phyloP scores from a whole-genome alignment of 1,139 yeast genomes.

The Scheffersomyces parashehatae region DNA sequence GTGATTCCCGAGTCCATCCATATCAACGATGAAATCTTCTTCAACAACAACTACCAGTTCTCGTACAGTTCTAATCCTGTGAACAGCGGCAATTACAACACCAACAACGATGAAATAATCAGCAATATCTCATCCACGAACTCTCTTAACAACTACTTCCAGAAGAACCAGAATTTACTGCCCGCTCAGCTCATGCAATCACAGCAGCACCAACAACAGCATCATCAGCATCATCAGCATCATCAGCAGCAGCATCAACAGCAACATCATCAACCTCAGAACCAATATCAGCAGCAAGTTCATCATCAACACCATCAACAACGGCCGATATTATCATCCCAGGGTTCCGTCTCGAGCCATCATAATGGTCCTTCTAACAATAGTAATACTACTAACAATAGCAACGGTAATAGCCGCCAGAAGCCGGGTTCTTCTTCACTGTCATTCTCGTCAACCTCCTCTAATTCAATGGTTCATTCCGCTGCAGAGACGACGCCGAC shows the following conservation, averaged over 20 bases:
- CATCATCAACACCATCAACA: not conserved
- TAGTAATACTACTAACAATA: not conserved
- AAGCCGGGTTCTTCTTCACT: conserved; percentile 6
- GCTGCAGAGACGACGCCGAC: conserved; percentile 1
- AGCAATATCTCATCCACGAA: not conserved
- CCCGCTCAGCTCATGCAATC: not conserved
- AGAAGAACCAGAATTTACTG: not conserved
- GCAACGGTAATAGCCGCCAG: not conserved
- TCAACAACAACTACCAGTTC: conserved; percentile 7
- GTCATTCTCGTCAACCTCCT: conserved; percentile 10
- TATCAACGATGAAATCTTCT: conserved; percentile 8
- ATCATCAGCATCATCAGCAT: not conserved
- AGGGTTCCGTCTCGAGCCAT: too few relatives aligned
- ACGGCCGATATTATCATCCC: too few relatives aligned
- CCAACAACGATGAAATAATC: not conserved
- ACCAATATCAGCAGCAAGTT: not conserved
- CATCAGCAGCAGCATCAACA: not conserved
- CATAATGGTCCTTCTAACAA: not conserved
- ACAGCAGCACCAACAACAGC: not conserved
- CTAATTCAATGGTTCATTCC: conserved; percentile 2
- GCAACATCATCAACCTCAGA: not conserved
- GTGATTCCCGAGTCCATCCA: conserved; percentile 4
- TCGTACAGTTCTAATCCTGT: too few relatives aligned
- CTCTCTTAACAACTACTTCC: conserved; percentile 1
- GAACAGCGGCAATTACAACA: not conserved